Percentiles rank a stretch among this genome's conserved stretches.
Evolutionary conservation across 441 rosid genomes (phyloP).

Genomic region (Pelargonium myrrhifolium): DNA sequence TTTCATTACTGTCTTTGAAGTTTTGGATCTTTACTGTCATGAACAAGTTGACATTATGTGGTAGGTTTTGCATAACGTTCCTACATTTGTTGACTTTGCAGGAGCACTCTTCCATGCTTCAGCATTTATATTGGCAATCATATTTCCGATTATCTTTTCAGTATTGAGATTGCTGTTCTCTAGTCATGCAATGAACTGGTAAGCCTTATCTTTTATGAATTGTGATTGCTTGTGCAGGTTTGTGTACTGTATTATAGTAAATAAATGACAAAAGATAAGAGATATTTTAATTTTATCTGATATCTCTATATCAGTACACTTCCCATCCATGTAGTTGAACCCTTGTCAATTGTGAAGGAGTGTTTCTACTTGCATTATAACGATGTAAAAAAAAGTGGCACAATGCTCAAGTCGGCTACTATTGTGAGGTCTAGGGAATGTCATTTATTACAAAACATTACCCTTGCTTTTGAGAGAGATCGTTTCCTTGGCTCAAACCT

Average conservation of each 20-base stretch:
- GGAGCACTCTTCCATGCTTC: constrained; percentile 61
- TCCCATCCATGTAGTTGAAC: background rate
- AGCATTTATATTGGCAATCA: constrained; percentile 59
- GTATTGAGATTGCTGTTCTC: constrained; percentile 62
- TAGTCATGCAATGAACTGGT: constrained; percentile 86
- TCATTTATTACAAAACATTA: no score
- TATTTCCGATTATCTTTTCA: constrained; percentile 64
- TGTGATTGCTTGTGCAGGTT: background rate
- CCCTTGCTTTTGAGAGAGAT: background rate
- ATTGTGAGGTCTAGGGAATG: no score
- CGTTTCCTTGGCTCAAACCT: no score
- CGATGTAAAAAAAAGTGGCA: no score
- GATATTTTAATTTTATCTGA: background rate
- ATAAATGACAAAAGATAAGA: no score
- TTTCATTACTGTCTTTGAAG: background rate
- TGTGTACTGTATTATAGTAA: background rate
- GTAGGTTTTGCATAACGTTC: constrained; percentile 12
- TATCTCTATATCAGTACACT: background rate
- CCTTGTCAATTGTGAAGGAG: background rate
- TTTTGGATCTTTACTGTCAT: constrained; percentile 7
- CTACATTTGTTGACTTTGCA: constrained; percentile 27
- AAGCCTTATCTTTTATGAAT: constrained; percentile 22
- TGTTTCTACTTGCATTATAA: background rate
- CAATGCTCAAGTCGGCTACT: no score
- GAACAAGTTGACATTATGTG: background rate